Evolutionary conservation across 768 basidiomycete species (phyloP).

Genomic region (Lactarius quietus): DNA sequence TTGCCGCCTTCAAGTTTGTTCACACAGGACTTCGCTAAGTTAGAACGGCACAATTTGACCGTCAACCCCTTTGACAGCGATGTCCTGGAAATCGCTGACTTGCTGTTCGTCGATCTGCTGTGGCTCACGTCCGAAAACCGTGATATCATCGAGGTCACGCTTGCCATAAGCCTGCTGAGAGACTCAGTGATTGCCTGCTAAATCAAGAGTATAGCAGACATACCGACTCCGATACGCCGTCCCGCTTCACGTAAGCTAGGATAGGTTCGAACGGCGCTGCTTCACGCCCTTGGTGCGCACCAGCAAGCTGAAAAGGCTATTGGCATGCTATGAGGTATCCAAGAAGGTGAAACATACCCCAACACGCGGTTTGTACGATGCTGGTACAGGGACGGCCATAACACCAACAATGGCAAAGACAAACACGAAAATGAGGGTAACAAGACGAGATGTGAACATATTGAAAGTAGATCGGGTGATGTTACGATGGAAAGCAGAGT

Average conservation of each 20-base stretch:
- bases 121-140: too few species aligned
- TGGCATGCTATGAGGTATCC: neutral
- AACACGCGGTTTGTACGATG: slow-evolving; percentile 38
- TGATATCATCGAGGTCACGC: too few species aligned
- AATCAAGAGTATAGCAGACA: neutral
- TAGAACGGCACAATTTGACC: too few species aligned
- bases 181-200: neutral
- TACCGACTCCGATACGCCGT: neutral
- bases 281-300: slow-evolving; percentile 27
- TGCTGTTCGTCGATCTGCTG: too few species aligned
- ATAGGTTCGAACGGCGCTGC: slow-evolving; percentile 41
- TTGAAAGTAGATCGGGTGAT: slow-evolving; percentile 27
- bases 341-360: slow-evolving; percentile 22
- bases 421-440: slow-evolving; percentile 41
- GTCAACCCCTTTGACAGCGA: too few species aligned
- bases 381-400: slow-evolving; percentile 42
- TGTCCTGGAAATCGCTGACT: too few species aligned
- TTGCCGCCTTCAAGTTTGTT: slow-evolving; percentile 14
- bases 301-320: slow-evolving; percentile 10
- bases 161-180: neutral
- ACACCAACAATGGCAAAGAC: slow-evolving; percentile 45
- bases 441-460: slow-evolving; percentile 46
- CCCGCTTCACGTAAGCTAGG: slow-evolving; percentile 41
- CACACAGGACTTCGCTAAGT: neutral
- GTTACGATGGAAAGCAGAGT: slow-evolving; percentile 27